These are phyloP conservation scores for Botrytis pseudocinerea DNA, from an alignment of 2,329 filamentous ascomycete species.

Conservation along the genomic window DNA sequence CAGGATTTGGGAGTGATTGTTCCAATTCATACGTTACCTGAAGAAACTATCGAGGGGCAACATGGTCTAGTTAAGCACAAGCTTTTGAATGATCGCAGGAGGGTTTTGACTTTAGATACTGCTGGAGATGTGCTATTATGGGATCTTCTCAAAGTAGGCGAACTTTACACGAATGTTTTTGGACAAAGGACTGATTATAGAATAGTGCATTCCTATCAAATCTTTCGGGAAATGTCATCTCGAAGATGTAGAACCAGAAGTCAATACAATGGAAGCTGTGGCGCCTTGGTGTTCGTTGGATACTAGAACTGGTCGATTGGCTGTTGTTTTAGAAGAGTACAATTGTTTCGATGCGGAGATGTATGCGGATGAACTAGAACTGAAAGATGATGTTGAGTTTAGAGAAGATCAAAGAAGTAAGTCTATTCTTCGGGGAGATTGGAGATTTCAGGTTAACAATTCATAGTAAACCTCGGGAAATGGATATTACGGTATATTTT, in stretches of 20 bases:
- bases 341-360: constrained; percentile 98
- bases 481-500: constrained; percentile 96
- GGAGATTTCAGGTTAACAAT: constrained; percentile 30
- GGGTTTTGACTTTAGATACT: constrained; percentile 89
- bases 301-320: constrained; percentile 86
- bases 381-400: constrained; percentile 76
- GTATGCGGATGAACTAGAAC: constrained; percentile 84
- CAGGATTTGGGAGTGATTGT: constrained; percentile 52
- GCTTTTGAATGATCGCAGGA: constrained; percentile 84
- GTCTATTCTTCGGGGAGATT: constrained; percentile 40
- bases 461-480: constrained; percentile 90
- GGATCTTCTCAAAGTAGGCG: constrained; percentile 79
- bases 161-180: constrained; percentile 27
- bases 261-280: constrained; percentile 86
- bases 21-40: constrained; percentile 67
- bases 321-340: constrained; percentile 87
- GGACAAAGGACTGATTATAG: constrained; percentile 29
- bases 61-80: constrained; percentile 93
- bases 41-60: constrained; percentile 89
- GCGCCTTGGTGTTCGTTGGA: constrained; percentile 97
- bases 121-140: constrained; percentile 92
- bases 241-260: constrained; percentile 82
- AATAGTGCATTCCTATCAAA: constrained; percentile 77
- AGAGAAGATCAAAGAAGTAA: constrained; percentile 90
- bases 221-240: constrained; percentile 94